Conservation (phyloP, 2,329 filamentous ascomycete genomes). For the Chaetothyriales sp. region DNA sequence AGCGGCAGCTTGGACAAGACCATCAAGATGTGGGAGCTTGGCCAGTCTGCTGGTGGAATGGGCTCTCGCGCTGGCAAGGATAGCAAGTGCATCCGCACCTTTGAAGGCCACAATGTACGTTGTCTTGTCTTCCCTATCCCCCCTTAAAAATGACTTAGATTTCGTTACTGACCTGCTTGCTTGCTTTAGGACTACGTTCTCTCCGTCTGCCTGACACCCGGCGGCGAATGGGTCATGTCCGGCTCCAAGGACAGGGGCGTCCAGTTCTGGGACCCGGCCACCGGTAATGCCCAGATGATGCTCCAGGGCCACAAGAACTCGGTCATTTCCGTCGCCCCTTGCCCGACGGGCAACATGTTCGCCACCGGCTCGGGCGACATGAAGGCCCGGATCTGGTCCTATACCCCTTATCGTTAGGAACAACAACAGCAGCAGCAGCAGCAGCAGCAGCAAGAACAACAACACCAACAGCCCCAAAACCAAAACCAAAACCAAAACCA, state of each 20-base stretch:
- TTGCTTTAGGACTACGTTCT: conserved; percentile 72
- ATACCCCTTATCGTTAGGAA: conserved; percentile 22
- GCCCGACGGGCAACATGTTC: conserved; percentile 74
- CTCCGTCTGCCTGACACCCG: conserved; percentile 84
- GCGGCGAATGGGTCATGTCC: conserved; percentile 89
- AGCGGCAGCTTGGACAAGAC: conserved; percentile 93
- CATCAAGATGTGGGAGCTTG: conserved; percentile 98
- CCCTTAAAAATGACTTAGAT: neutral
- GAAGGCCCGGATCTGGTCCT: conserved; percentile 95
- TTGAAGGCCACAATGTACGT: conserved; percentile 83
- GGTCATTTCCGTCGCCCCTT: conserved; percentile 92
- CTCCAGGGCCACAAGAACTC: conserved; percentile 98
- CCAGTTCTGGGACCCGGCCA: conserved; percentile 95
- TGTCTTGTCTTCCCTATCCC: neutral
- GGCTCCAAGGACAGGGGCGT: conserved; percentile 95
- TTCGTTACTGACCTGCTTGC: conserved; percentile 12
- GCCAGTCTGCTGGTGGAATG: conserved; percentile 47
- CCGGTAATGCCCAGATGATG: conserved; percentile 91
- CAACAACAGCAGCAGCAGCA: too few relatives aligned
- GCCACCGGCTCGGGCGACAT: conserved; percentile 95
- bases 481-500: too few relatives aligned
- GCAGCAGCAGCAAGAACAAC: too few relatives aligned
- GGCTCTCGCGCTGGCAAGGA: conserved; percentile 57
- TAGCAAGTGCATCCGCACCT: conserved; percentile 89
- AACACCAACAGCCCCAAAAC: too few relatives aligned